Percentiles rank a stretch among this genome's conserved stretches.
These are phyloP conservation scores for Auxenochlorella protothecoides DNA, from an alignment of 139 green algal genomes.

Conservation along the genomic window DNA sequence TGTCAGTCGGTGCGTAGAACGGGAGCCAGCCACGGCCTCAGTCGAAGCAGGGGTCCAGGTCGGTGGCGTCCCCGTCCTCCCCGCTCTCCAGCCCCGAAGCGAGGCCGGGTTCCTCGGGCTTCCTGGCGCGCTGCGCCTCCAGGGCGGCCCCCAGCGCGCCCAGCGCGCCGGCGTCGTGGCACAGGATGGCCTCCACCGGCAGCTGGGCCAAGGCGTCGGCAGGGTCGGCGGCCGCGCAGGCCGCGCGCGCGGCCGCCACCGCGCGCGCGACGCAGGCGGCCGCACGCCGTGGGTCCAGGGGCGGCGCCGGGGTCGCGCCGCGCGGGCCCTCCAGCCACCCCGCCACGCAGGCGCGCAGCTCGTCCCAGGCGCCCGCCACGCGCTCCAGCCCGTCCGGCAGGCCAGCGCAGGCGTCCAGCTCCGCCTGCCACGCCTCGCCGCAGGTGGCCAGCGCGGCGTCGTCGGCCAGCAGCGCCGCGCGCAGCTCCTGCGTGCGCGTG, in stretches of 20 bases:
- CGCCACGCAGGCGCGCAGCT: constrained; percentile 25
- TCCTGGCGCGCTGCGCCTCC: constrained; percentile 13
- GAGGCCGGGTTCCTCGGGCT: constrained; percentile 18
- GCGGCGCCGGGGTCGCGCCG: not conserved
- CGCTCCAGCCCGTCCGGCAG: constrained; percentile 11
- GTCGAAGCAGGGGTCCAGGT: constrained; percentile 21
- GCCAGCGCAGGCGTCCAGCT: constrained; percentile 27
- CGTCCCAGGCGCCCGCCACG: constrained; percentile 30
- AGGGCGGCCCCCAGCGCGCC: constrained; percentile 16
- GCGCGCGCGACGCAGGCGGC: constrained; percentile 8
- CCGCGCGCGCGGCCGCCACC: constrained; percentile 17
- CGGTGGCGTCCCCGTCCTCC: constrained; percentile 24
- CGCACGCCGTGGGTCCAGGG: not conserved
- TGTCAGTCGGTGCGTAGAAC: not conserved
- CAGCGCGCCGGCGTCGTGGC: constrained; percentile 19
- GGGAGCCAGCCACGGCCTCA: not conserved
- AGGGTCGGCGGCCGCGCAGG: not conserved
- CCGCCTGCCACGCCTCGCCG: constrained; percentile 17
- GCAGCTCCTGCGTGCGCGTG: constrained; percentile 10
- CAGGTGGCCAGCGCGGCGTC: constrained; percentile 12
- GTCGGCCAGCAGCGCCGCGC: constrained; percentile 20
- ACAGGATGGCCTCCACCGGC: constrained; percentile 37
- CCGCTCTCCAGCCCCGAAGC: constrained; percentile 21
- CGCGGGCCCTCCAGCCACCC: constrained; percentile 16
- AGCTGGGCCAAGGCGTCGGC: constrained; percentile 22